phyloP scores from a whole-genome alignment of 345 rosid genomes.

The Rhizophora apiculata region DNA sequence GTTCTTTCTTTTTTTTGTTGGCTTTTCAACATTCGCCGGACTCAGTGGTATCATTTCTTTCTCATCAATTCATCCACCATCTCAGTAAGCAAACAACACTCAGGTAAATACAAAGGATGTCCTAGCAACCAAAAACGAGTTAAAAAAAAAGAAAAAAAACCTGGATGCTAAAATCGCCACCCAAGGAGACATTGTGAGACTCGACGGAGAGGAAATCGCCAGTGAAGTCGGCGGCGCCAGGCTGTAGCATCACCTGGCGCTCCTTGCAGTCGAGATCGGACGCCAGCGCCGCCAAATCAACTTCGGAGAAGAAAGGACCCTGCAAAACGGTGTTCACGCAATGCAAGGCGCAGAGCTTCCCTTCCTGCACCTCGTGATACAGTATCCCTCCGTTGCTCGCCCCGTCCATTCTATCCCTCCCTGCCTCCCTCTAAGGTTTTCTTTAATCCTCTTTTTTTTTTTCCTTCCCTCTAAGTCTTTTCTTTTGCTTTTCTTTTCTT shows the following conservation, averaged over 20 bases:
- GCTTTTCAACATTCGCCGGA: background rate
- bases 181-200: slow-evolving; percentile 90
- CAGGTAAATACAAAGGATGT: background rate
- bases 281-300: slow-evolving; percentile 91
- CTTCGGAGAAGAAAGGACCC: slow-evolving; percentile 94
- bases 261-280: slow-evolving; percentile 81
- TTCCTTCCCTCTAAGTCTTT: too few relatives aligned
- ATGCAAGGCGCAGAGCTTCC: slow-evolving; percentile 97
- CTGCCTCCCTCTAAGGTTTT: background rate
- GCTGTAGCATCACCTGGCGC: slow-evolving; percentile 69
- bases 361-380: slow-evolving; percentile 98
- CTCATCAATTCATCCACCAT: background rate
- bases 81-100: background rate
- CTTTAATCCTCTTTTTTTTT: too few relatives aligned
- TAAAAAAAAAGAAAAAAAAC: slow-evolving; percentile 10
- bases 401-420: slow-evolving; percentile 49
- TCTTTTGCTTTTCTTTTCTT: too few relatives aligned
- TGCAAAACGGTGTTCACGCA: slow-evolving; percentile 94
- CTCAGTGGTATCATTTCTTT: background rate
- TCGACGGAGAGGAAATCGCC: slow-evolving; percentile 80
- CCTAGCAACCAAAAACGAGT: background rate
- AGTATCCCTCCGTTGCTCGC: slow-evolving; percentile 90
- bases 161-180: slow-evolving; percentile 97
- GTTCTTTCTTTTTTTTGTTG: too few relatives aligned
- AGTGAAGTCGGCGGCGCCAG: slow-evolving; percentile 30